Base-by-base conservation (phyloP, 305 asterid genomes). In the Fraxinus dipetala region DNA sequence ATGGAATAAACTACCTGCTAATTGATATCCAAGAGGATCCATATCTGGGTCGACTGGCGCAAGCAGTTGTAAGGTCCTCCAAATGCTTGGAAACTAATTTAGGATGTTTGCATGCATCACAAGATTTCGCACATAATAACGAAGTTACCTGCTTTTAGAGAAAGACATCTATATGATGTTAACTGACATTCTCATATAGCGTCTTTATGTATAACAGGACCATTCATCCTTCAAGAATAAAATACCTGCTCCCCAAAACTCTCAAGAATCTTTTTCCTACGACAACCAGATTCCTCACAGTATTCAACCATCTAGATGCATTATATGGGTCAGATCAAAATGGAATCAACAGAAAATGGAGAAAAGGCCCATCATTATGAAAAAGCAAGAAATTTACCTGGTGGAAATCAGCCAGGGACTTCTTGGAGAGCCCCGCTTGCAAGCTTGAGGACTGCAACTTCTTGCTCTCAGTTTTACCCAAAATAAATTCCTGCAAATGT, bases 231-330 rank as follows among this genome's bases (percentile, higher is more conserved):
- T 72, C 45, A 65, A 24, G 63, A 79, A 65, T 43, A 54, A 74
- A 72, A 80, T 83, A 94, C 99, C 98, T 91, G 90, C 87, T 95
- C 98, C 73, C 97, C 98, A 85, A 95, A 95, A 89, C 93, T 86
- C 84, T 90, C 93, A 74, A 94, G 98, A 82, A 95, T 94, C 91
- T 92, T 93, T 90, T 89, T 95, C 85, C 99, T 92, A 85, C 98
- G 97, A 84, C 99, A 95, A 81, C 90, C 90, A 78, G 92, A 85
- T 83, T 86, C 90, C 88, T 95, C 97, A 79, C 98, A 95, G 84
- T 93, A 95, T 84, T 92, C 94, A 83, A 90, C 92, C 96, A 95
- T 92, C 98, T 95, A 88, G 76, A 87, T 75, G 85, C 76, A 81
- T 75, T 51, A 82, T 3, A 80, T 34, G 76, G 73, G 59, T 69